A percentile compares a stretch with the other conserved stretches of the same genome.
phyloP scores from a whole-genome alignment of 192 early-diverging fungal species.

The Funneliformis mosseae region DNA sequence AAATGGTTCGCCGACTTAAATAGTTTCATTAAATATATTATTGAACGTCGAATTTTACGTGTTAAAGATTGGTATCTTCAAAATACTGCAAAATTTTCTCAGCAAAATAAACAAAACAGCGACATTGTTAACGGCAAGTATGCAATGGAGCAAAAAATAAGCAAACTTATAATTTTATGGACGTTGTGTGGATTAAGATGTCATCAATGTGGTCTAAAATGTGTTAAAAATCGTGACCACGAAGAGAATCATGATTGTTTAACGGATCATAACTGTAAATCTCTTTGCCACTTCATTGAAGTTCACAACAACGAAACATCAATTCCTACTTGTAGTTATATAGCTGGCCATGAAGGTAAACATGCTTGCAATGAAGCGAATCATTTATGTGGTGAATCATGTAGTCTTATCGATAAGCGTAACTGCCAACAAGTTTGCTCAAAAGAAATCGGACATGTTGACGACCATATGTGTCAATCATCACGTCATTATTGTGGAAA shows the following conservation, averaged over 20 bases:
- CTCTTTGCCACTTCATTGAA: conserved; percentile 7
- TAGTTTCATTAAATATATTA: conserved; percentile 25
- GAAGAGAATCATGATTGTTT: conserved; percentile 30
- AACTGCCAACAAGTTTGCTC: conserved; percentile 29
- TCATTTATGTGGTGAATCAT: conserved; percentile 17
- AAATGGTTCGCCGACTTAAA: conserved; percentile 8
- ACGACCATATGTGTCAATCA: conserved; percentile 26
- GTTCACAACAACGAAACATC: neutral
- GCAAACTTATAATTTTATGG: conserved; percentile 12
- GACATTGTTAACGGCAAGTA: conserved; percentile 3
- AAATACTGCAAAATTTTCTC: conserved; percentile 16
- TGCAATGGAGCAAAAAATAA: conserved; percentile 20
- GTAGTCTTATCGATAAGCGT: neutral
- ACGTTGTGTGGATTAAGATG: conserved; percentile 20
- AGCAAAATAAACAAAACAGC: neutral
- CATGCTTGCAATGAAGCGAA: conserved; percentile 25
- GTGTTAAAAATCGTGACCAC: conserved; percentile 21
- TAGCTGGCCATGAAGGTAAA: conserved; percentile 18
- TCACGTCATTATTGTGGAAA: conserved; percentile 36
- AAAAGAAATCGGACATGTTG: conserved; percentile 29
- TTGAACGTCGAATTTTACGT: conserved; percentile 9
- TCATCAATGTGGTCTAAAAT: conserved; percentile 18
- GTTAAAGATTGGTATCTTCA: conserved; percentile 25
- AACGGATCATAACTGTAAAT: conserved; percentile 33
- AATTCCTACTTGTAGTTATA: conserved; percentile 7